Base-by-base conservation (phyloP, 306 rosid species). In the Datisca glomerata region DNA sequence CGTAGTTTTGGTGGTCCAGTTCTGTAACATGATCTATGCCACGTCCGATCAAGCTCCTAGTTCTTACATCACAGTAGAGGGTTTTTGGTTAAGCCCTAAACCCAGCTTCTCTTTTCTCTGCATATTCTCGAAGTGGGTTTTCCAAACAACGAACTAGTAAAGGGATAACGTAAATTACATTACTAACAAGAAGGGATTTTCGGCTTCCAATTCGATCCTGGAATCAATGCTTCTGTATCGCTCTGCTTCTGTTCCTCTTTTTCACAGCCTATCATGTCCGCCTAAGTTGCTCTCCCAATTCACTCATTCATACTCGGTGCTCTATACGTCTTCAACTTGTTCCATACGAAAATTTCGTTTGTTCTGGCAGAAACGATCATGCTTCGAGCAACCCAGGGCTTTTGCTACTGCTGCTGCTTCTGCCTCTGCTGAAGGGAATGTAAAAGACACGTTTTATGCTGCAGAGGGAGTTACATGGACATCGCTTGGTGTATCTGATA, bases 381-480 rank as follows among this genome's bases (percentile, higher is more conserved):
- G 65, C 70, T 55, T 29, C 12, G 24, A 60, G 8, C 75, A 57
- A 39, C 27, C 49, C 37, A 55, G 67, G 40, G 23, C 69, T 10
- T 66, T 67, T 49, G 75, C 41, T 3, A 67, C 53, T 4, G 47
- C 61, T 41, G 18, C 69, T 31, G 52, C 70, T 7, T 27, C 73
- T 8, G 43, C 69, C 8, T 32, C 43, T 5, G 55, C 55, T 47
- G 68, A 54, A 24, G 60, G 58, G 16, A 73, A 56, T 3, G 79
- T 76, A 19, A 60, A 59, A 41, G 93, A 89, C 39, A 77, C 91
- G 22, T 89, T 89, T 47, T 80, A 59, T 40, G 72, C 91, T 6
- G 81, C 74, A 17, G 95, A 83, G 18, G 57, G 57, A 55, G 84
- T 89, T 74, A 68, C 71, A 8, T 83, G 97, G 97, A 49, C 62